Conservation (phyloP, 352 stramenopile species). For the Heterotrichella gracilis region DNA sequence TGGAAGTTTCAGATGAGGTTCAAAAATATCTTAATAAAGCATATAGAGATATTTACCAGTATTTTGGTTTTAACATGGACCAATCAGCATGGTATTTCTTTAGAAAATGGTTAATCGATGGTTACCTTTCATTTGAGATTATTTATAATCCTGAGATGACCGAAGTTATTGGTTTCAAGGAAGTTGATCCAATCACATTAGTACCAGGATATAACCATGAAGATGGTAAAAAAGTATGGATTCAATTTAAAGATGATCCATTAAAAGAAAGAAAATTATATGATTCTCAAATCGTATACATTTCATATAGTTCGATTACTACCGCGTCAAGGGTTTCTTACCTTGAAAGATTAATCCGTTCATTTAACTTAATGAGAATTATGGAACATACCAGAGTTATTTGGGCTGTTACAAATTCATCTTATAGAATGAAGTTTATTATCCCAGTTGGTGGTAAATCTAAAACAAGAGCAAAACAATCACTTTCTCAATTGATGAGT, state of each 20-base stretch:
- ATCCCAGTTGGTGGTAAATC: slow-evolving; percentile 1
- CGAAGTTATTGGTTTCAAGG: slow-evolving; percentile 4
- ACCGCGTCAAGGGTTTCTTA: neutral
- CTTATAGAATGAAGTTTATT: neutral
- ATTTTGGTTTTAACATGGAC: neutral
- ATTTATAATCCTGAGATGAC: neutral
- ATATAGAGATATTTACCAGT: slow-evolving; percentile 8
- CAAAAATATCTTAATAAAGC: slow-evolving; percentile 9
- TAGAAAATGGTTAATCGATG: slow-evolving; percentile 9
- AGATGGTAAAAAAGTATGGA: slow-evolving; percentile 8
- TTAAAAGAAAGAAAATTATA: neutral
- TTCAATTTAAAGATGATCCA: slow-evolving; percentile 13
- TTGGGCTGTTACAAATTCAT: neutral
- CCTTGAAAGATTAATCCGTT: neutral
- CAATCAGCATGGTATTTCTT: neutral
- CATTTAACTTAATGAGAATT: slow-evolving; percentile 1
- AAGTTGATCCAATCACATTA: neutral
- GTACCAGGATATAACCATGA: neutral
- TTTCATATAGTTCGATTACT: neutral
- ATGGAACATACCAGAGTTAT: slow-evolving; percentile 10
- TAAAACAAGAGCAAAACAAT: neutral
- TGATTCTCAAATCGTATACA: slow-evolving; percentile 11
- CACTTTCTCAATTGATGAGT: slow-evolving; percentile 7
- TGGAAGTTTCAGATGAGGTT: slow-evolving; percentile 5
- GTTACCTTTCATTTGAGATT: slow-evolving; percentile 9